These are phyloP conservation scores for Rhizopogon roseolus DNA, from an alignment of 768 basidiomycete genomes.

Conservation along the genomic window DNA sequence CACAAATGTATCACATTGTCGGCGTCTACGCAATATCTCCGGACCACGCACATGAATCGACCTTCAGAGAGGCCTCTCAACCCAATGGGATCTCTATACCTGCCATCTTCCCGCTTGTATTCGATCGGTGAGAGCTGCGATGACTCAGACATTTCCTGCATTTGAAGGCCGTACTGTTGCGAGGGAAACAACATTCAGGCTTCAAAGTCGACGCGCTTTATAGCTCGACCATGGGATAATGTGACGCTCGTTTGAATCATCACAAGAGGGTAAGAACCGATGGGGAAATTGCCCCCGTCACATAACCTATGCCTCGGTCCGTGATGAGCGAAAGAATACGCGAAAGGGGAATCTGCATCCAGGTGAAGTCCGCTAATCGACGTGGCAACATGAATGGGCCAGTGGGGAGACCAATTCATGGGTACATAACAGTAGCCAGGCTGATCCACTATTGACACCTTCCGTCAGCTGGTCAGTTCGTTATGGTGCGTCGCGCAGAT, in stretches of 20 bases:
- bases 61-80: constrained; percentile 25
- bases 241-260: neutral
- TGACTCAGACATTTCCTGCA: neutral
- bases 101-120: neutral
- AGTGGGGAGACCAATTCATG: no score
- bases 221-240: neutral
- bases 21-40: neutral
- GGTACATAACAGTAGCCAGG: no score
- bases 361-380: no score
- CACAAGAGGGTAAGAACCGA: neutral
- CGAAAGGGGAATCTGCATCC: no score
- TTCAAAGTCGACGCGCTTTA: neutral
- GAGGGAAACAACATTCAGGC: neutral
- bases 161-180: neutral
- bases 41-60: constrained; percentile 16
- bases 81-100: constrained; percentile 13
- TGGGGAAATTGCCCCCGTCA: neutral
- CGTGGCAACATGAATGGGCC: no score
- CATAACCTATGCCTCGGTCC: no score
- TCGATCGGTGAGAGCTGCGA: neutral
- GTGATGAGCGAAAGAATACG: neutral
- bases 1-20: constrained; percentile 1
- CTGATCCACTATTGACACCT: no score
- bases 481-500: no score
- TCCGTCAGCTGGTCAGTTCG: no score